Base-by-base conservation (phyloP, 371 early-diverging fungal genomes). In the Actinomucor elegans region DNA sequence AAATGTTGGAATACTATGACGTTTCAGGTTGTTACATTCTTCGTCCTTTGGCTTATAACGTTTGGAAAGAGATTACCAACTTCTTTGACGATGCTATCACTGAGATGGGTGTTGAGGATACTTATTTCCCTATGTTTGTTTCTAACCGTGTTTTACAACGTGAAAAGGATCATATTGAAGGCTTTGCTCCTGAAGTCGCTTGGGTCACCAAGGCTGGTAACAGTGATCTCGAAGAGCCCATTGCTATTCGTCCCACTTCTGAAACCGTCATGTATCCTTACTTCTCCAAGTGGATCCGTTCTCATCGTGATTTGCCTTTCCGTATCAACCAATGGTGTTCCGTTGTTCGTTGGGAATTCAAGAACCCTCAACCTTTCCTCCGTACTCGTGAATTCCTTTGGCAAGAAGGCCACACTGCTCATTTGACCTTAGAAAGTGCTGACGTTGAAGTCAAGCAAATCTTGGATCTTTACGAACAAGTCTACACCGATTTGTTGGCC, bases 401-500 rank as follows among this genome's bases (percentile, higher is more conserved):
- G 99, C 99, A 99, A 75, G 99, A 99, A 79, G 99, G 99, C 43
- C 99, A 99, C 82, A 98, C 98, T 31, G 99, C 99, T 12, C 94
- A 95, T 68, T 84, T 96, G 54, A 94, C 89, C 36, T 85, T 93
- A 77, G 87, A 89, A 34, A 95, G 90, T 48, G 97, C 99, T 38
- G 96, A 91, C 69, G 56, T 68, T 26, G 99, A 99, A 79, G 99
- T 97, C 17, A 78, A 72, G 42, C 79, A 94, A 52, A 96, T 99
- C 55, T 75, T 99, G 56, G 96, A 98, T 27, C 80, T 97, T 46
- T 99, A 99, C 76, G 91, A 91, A 48, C 87, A 90, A 33, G 91
- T 99, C 31, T 99, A 99, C 78, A 94, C 90, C 67, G 97, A 99
- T 66, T 79, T 97, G 26, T 83, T 99, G 46, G 99, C 99, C 32